Base-by-base conservation (phyloP, 805 yeast species). In the Ogataea henricii region DNA sequence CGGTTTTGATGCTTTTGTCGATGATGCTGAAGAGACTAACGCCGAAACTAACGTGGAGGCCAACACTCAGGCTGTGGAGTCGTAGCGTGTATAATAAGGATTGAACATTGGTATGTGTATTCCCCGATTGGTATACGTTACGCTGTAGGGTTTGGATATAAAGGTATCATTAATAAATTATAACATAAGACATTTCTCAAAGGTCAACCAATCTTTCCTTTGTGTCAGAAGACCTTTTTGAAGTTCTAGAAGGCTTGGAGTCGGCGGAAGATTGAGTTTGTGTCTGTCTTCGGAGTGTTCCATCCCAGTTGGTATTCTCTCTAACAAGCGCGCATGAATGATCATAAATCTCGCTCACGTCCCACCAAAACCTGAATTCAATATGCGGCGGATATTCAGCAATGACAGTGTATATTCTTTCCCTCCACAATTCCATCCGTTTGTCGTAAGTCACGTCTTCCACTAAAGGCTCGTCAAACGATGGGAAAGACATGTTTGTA, bases 341-440 rank as follows among this genome's bases (percentile, higher is more conserved):
- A 6, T 67, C 64, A 52, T 64, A 64, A 4, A 78, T 62, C 39
- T 73, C 78, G 5, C 56, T 53, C 2, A 74, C 74, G 27, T 67
- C 62, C 48, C 73, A 59, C 79, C 80, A 78, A 53, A 76, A 65
- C 40, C 65, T 64, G 46, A 78, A 62, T 14, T 65, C 60, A 9
- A 76, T 66, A 10, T 63, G 52, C 1, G 58, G 57, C 1, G 81
- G 80, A 17, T 78, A 62, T 46, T 61, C 64, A 40, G 64, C 58
- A 8, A 70, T 61, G 9, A 81, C 76, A 4, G 65, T 61, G n/a
- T 65, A 52, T 1, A 81, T 69, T 37, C 89, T 70, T 26, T 68
- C 67, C 46, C 73, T 74, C 91, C 91, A 85, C 16, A 69, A 55
- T 17, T 79, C 83, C 20, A 74, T 73, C 38, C 70, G 75, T 48